Conservation (phyloP, 345 rosid species). For the Moricandia moricandioides region DNA sequence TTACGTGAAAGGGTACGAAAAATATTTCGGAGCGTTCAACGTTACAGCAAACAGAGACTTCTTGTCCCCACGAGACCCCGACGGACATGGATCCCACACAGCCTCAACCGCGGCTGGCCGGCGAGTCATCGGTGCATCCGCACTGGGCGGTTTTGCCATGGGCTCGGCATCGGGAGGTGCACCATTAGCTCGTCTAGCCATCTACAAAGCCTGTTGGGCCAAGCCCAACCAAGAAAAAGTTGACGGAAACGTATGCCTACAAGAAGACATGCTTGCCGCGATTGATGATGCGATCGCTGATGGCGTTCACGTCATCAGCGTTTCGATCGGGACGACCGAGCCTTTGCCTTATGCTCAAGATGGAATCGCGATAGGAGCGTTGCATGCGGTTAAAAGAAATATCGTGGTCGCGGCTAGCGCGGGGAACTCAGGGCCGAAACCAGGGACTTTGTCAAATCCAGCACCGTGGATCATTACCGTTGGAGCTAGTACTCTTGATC, state of each 20-base stretch:
- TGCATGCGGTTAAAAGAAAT: slow-evolving; percentile 57
- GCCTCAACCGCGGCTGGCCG: slow-evolving; percentile 71
- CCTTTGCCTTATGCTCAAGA: slow-evolving; percentile 41
- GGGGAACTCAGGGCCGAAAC: slow-evolving; percentile 71
- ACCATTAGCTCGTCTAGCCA: slow-evolving; percentile 64
- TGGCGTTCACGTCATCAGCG: slow-evolving; percentile 71
- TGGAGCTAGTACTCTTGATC: slow-evolving; percentile 76
- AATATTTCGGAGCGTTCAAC: slow-evolving; percentile 44
- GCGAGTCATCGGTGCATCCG: slow-evolving; percentile 42
- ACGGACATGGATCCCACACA: slow-evolving; percentile 88
- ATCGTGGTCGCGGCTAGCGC: slow-evolving; percentile 66
- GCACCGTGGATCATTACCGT: slow-evolving; percentile 88
- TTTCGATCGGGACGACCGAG: slow-evolving; percentile 46
- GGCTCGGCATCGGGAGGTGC: slow-evolving; percentile 85
- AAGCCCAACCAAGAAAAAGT: slow-evolving; percentile 46
- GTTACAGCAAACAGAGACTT: slow-evolving; percentile 50
- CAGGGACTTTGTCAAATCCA: slow-evolving; percentile 52
- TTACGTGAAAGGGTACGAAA: slow-evolving; percentile 58
- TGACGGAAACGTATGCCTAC: slow-evolving; percentile 48
- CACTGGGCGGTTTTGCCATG: slow-evolving; percentile 61
- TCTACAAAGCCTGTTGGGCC: slow-evolving; percentile 90
- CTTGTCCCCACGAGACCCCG: slow-evolving; percentile 69
- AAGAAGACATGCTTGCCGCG: slow-evolving; percentile 76
- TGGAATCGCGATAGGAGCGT: slow-evolving; percentile 57
- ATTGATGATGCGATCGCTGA: slow-evolving; percentile 80